A percentile compares a stretch with the other conserved stretches of the same genome.
These are phyloP conservation scores for Boletus subluridellus DNA, from an alignment of 1,284 basidiomycete species.

Conservation along the genomic window DNA sequence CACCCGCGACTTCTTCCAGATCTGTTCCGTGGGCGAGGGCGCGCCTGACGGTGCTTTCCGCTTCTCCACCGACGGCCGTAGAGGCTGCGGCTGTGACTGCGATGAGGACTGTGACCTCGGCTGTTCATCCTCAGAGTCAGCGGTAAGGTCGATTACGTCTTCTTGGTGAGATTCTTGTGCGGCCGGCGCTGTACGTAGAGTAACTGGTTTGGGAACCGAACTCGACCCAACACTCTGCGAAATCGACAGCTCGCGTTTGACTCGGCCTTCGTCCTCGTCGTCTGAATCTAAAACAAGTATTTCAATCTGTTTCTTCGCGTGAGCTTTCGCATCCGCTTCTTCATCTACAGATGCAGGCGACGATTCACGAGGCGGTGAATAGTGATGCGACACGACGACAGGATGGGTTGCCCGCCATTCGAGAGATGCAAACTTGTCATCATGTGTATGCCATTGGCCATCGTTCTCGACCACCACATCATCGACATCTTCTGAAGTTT, in stretches of 20 bases:
- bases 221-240: slow-evolving; percentile 48
- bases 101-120: slow-evolving; percentile 36
- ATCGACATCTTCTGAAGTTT: slow-evolving; percentile 77
- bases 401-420: slow-evolving; percentile 64
- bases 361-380: slow-evolving; percentile 36
- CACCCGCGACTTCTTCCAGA: slow-evolving; percentile 69
- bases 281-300: slow-evolving; percentile 77
- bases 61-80: slow-evolving; percentile 42
- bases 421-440: slow-evolving; percentile 77
- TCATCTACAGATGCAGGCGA: slow-evolving; percentile 36
- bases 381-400: slow-evolving; percentile 24
- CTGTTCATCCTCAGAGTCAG: slow-evolving; percentile 71
- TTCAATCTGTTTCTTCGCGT: slow-evolving; percentile 47
- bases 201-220: slow-evolving; percentile 22
- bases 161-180: slow-evolving; percentile 27
- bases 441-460: slow-evolving; percentile 92
- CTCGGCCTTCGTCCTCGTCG: slow-evolving; percentile 67
- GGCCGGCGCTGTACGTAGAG: slow-evolving; percentile 17
- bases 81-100: slow-evolving; percentile 22
- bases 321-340: slow-evolving; percentile 44
- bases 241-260: slow-evolving; percentile 68
- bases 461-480: slow-evolving; percentile 92
- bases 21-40: slow-evolving; percentile 55
- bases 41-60: slow-evolving; percentile 53
- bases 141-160: slow-evolving; percentile 75